Evolutionary conservation across 2,329 filamentous ascomycete species (phyloP), one percentile per base, ranked within the genome.

Genomic region (Aspergillus cejpii): DNA sequence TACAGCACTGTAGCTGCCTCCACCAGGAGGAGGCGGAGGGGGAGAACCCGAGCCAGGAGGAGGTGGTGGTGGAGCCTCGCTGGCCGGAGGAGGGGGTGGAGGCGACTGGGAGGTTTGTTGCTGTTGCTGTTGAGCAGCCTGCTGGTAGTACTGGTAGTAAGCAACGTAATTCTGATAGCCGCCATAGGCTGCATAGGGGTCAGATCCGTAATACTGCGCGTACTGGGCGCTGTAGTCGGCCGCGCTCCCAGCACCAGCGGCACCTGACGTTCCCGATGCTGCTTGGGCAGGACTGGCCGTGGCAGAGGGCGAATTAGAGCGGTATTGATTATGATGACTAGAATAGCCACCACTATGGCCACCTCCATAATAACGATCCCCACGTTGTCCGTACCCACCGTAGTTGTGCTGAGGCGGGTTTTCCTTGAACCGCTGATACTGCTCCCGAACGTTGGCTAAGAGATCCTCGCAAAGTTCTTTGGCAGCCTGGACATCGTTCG

Each of bases 401-500:
- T 80, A 83, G 37, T 71, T 68, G 45, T 84, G 83, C 49, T 75
- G 74, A 44, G 83, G 85, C 12, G 85, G 85, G 6, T 87, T 82
- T 54, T 81, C 81, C 70, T 96, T 97, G 75, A 91, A 94, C 37
- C 84, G 82, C 62, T 96, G 85, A 63, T 96, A 97, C 63, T 94
- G 85, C 50, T 88, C 79, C 61, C 83, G 85, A 44, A 98, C 92
- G 55, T 92, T 94, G 51, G 75, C 78, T 38, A 98, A 78, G 41
- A 98, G 74, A 58, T 95, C 89, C 56, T 91, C 80, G 64, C 91
- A 97, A 37, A 96, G 81, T 53, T 87, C 82, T 65, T 92, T 94
- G 28, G 87, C 92, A 56, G 82, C 83, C 48, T 89, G 78, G 26
- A 98, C 91, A 74, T 94, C 88, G 49, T 80, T 79, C 12, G 86